Evolutionary conservation across 495 filamentous ascomycete genomes (phyloP).

Genomic region (Hypoxylon fuscum): DNA sequence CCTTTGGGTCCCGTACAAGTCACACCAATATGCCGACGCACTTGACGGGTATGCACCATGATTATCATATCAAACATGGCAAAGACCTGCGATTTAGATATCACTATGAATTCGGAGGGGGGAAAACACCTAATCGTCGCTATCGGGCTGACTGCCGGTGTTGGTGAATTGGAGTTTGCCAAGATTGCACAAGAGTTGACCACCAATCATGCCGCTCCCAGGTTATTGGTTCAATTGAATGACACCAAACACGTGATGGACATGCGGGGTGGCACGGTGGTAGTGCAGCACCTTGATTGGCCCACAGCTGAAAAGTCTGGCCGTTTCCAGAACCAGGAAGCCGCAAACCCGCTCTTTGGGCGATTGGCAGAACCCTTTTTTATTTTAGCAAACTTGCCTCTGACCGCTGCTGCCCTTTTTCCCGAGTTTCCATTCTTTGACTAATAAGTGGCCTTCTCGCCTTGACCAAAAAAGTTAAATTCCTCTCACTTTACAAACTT

Average conservation of each 20-base stretch:
- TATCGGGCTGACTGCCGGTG: constrained; percentile 14
- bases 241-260: constrained; percentile 32
- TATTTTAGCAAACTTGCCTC: too few relatives aligned
- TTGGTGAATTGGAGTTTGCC: constrained; percentile 19
- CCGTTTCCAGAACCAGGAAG: constrained; percentile 35
- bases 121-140: constrained; percentile 3
- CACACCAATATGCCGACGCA: constrained; percentile 1
- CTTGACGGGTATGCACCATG: background rate
- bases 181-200: constrained; percentile 13
- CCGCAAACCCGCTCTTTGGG: constrained; percentile 9
- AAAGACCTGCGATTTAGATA: constrained; percentile 11
- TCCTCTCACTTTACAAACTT: background rate
- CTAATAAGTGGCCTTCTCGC: background rate
- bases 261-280: constrained; percentile 30
- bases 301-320: constrained; percentile 15
- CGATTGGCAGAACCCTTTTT: background rate
- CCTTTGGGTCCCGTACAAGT: too few relatives aligned
- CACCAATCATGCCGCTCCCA: constrained; percentile 34
- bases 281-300: constrained; percentile 14
- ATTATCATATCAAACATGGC: constrained; percentile 9
- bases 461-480: background rate
- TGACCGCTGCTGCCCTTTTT: constrained; percentile 27
- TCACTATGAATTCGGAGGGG: constrained; percentile 6
- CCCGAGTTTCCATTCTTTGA: background rate
- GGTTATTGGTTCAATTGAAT: constrained; percentile 35